Percentiles rank a stretch among this genome's conserved stretches.
Conservation (phyloP, 768 basidiomycete species). For the Botryobasidium botryosum region DNA sequence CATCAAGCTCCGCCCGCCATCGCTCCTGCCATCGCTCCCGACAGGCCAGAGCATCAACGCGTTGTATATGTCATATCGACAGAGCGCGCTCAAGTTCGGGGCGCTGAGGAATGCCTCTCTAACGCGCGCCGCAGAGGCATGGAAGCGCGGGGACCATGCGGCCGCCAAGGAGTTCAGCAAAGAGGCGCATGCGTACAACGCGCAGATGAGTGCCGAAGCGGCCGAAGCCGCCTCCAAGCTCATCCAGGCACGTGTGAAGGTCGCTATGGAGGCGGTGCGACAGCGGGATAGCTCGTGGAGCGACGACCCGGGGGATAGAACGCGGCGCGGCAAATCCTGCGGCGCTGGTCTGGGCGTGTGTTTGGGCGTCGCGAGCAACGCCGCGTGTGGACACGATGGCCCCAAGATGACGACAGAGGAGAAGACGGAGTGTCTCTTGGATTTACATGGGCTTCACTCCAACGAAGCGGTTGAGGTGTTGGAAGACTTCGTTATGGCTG, state of each 20-base stretch:
- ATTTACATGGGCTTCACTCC: constrained; percentile 86
- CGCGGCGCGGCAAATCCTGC: constrained; percentile 50
- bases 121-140: constrained; percentile 89
- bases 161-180: constrained; percentile 87
- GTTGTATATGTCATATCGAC: constrained; percentile 79
- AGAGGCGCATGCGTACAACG: constrained; percentile 87
- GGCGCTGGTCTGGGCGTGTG: constrained; percentile 75
- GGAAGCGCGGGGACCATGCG: constrained; percentile 88
- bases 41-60: constrained; percentile 68
- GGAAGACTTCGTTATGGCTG: constrained; percentile 74
- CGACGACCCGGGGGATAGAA: constrained; percentile 70
- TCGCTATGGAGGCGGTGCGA: constrained; percentile 62
- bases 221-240: constrained; percentile 67
- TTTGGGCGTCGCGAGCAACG: constrained; percentile 64
- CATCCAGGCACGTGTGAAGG: constrained; percentile 61
- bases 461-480: constrained; percentile 85
- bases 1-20: constrained; percentile 64
- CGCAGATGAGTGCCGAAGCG: constrained; percentile 79
- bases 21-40: constrained; percentile 70
- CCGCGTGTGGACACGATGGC: constrained; percentile 30
- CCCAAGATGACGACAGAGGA: constrained; percentile 59
- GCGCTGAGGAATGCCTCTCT: constrained; percentile 88
- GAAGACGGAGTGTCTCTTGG: constrained; percentile 72
- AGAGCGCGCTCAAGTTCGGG: constrained; percentile 78
- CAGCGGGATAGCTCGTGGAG: constrained; percentile 55